Percentiles rank a stretch among this genome's conserved stretches.
Evolutionary conservation across 2,329 filamentous ascomycete genomes (phyloP).

Genomic region (Arthrobotrys entomopaga): DNA sequence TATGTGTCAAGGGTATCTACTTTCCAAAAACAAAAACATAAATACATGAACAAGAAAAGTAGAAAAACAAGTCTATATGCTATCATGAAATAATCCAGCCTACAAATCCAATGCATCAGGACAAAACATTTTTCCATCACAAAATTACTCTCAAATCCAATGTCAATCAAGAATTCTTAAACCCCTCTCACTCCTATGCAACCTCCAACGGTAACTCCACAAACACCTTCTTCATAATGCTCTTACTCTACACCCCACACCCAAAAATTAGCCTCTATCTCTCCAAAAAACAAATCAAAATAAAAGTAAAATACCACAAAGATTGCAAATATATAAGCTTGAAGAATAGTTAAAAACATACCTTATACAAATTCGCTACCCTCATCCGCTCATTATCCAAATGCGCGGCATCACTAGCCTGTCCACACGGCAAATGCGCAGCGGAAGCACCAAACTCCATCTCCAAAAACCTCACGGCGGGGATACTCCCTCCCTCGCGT

Average conservation of each 20-base stretch:
- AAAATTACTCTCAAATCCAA: no score
- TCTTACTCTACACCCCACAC: conserved; percentile 69
- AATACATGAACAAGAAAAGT: no score
- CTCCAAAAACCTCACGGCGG: conserved; percentile 90
- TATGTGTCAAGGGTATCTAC: no score
- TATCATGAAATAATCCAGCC: no score
- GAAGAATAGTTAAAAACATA: conserved; percentile 12
- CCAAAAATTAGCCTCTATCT: conserved; percentile 32
- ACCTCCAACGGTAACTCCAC: conserved; percentile 67
- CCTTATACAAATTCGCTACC: conserved; percentile 83
- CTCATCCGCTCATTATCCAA: conserved; percentile 93
- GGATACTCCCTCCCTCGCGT: conserved; percentile 93
- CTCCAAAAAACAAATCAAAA: not conserved
- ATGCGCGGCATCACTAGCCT: conserved; percentile 93
- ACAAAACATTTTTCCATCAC: no score
- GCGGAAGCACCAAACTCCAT: conserved; percentile 92
- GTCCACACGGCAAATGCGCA: conserved; percentile 91
- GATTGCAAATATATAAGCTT: no score
- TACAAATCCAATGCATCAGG: no score
- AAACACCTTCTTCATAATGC: conserved; percentile 91
- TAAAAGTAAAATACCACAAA: not conserved
- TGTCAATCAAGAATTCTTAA: not conserved
- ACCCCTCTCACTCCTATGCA: not conserved
- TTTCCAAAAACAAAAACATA: no score
- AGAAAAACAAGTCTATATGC: no score